Evolutionary conservation across 2,329 filamentous ascomycete genomes (phyloP), one percentile per base, ranked within the genome.

Genomic region (Lecanosticta acicola): DNA sequence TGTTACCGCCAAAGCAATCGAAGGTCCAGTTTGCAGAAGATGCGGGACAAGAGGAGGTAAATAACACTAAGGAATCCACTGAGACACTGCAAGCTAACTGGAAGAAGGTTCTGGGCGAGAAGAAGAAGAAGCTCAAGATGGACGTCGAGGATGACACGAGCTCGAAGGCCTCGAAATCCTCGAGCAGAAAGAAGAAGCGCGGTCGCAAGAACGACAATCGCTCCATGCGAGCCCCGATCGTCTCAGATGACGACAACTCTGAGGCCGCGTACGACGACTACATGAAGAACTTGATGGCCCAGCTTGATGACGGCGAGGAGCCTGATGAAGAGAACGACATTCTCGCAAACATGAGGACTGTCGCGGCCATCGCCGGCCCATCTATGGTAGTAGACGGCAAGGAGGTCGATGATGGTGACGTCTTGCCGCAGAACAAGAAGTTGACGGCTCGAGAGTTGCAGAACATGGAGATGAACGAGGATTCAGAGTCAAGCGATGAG

Each of bases 211-310:
- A 59, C 50, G 56, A 59, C 38, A 65, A 64, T 46, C 56, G 56
- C 21, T 44, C 53, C n/a, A 33, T 62, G 39, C 49, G 60, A 7
- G 51, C 55, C 5, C 40, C 54, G 11, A 46, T 54, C 32, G 41
- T 58, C 14, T 75, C 83, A 14, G 78, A 81, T 32, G 76, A 72
- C n/a, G 58, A 58, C 26, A 43, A 41, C 34, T 50, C 52, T 24
- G 59, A 61, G 24, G 34, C 67, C 82, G 55, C 76, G n/a, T 60
- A 62, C 33, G 54, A 78, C 1, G 85, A 90, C 58, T 89, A 89
- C 56, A 82, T 87, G 58, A 75, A 78, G 35, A 87, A 88, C 50
- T 73, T 86, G 58, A 67, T 66, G 14, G 72, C 58, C 14, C 56
- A 61, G 44, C 41, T 59, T 18, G 56, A 63, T 3, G 57, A 51